Evolutionary conservation across 2,329 filamentous ascomycete species (phyloP).

Genomic region (Xylariaceae sp.): DNA sequence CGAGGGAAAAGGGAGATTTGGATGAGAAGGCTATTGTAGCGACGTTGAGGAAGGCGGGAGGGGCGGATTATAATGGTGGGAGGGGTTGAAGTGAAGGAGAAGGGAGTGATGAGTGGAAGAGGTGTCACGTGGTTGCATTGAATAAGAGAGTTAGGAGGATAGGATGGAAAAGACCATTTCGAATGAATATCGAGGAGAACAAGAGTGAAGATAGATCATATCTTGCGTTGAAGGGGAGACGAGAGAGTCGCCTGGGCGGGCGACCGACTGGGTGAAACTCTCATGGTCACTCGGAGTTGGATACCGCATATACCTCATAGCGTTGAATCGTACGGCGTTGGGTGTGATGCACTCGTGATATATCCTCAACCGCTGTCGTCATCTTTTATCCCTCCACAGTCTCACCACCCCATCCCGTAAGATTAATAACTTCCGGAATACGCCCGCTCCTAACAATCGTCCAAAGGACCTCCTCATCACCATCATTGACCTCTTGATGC

Average conservation of each 20-base stretch:
- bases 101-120: background rate
- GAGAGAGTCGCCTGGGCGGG: conserved; percentile 38
- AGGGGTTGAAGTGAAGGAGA: conserved; percentile 41
- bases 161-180: too few species aligned
- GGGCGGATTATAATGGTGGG: conserved; percentile 68
- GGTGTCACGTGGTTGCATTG: too few species aligned
- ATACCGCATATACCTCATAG: conserved; percentile 9
- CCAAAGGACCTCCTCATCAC: conserved; percentile 51
- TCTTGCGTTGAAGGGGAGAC: conserved; percentile 61
- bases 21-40: conserved; percentile 58
- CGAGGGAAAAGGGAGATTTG: conserved; percentile 56
- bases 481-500: conserved; percentile 54
- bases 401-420: conserved; percentile 42
- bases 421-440: conserved; percentile 45
- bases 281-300: conserved; percentile 5
- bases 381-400: conserved; percentile 11
- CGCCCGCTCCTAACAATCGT: conserved; percentile 47
- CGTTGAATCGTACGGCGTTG: background rate
- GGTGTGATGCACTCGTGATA: background rate
- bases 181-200: too few species aligned
- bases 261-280: background rate
- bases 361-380: background rate
- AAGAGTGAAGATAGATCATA: too few species aligned
- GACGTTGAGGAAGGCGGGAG: conserved; percentile 61
- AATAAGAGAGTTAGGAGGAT: background rate